Percentiles rank a stretch among this genome's conserved stretches.
Evolutionary conservation across 2,329 filamentous ascomycete species (phyloP).

Genomic region (Colletotrichum sp.): DNA sequence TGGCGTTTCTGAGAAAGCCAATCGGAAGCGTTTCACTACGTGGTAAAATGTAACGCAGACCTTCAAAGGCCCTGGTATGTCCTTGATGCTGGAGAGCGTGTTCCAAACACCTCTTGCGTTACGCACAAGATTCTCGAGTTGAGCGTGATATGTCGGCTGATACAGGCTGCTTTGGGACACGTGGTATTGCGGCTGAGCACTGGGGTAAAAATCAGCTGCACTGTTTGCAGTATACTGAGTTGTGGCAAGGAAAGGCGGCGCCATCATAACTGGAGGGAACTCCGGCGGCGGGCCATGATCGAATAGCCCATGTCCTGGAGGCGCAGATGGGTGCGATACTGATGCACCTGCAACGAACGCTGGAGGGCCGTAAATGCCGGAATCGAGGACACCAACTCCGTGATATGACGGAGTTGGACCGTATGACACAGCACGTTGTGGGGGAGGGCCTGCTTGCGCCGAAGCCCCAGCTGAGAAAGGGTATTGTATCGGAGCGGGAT

Average conservation of each 20-base stretch:
- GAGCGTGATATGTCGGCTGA: conserved; percentile 36
- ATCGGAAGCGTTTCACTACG: conserved; percentile 60
- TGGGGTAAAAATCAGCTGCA: background rate
- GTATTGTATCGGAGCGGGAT: background rate
- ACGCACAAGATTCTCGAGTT: conserved; percentile 57
- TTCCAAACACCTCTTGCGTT: conserved; percentile 69
- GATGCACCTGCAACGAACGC: background rate
- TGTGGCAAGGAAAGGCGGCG: background rate
- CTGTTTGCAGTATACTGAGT: background rate
- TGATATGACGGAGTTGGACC: background rate
- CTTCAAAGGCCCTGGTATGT: conserved; percentile 66
- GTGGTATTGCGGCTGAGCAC: background rate
- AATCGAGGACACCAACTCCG: background rate
- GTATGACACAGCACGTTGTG: background rate
- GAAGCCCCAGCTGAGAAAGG: background rate
- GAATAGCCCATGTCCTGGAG: conserved; percentile 34
- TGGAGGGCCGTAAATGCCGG: background rate
- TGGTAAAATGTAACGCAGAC: conserved; percentile 70
- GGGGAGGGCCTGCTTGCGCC: background rate
- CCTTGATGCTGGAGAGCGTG: conserved; percentile 60
- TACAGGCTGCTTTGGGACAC: background rate
- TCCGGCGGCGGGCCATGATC: background rate
- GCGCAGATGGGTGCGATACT: background rate
- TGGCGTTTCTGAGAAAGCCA: conserved; percentile 61
- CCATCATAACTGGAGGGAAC: background rate